phyloP scores from a whole-genome alignment of 1,284 basidiomycete genomes.

The Bjerkandera adusta region DNA sequence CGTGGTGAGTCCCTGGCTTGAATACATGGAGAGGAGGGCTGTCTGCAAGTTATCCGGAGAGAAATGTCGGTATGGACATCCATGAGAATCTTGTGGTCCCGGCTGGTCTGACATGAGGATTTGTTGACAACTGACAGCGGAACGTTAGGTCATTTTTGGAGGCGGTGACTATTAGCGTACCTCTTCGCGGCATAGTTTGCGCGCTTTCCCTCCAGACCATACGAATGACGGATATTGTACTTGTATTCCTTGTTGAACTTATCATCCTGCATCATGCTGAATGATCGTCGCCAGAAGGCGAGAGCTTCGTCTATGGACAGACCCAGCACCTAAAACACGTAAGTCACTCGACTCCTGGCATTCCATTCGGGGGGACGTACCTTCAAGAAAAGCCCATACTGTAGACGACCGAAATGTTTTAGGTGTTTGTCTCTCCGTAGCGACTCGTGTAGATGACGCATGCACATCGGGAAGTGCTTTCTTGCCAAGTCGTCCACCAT shows the following conservation, averaged over 20 bases:
- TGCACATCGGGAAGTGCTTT: slow-evolving; percentile 95
- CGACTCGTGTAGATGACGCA: slow-evolving; percentile 87
- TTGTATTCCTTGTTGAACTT: slow-evolving; percentile 98
- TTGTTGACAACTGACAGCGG: slow-evolving; percentile 74
- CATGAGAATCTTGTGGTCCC: slow-evolving; percentile 75
- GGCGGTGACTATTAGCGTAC: slow-evolving; percentile 37
- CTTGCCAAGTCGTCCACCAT: slow-evolving; percentile 90
- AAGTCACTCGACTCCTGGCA: neutral
- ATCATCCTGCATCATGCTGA: slow-evolving; percentile 82
- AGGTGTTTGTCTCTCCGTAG: slow-evolving; percentile 82
- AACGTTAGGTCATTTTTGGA: slow-evolving; percentile 9
- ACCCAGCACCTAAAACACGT: slow-evolving; percentile 73
- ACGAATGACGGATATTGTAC: slow-evolving; percentile 97
- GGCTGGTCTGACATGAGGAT: slow-evolving; percentile 83
- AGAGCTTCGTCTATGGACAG: slow-evolving; percentile 95
- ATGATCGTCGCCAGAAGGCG: slow-evolving; percentile 91
- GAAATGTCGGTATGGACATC: slow-evolving; percentile 96
- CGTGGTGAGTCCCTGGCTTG: slow-evolving; percentile 57
- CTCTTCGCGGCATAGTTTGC: slow-evolving; percentile 94
- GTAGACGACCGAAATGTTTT: slow-evolving; percentile 90
- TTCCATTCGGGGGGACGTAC: slow-evolving; percentile 37
- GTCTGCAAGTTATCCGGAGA: slow-evolving; percentile 81
- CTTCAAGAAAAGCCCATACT: slow-evolving; percentile 96
- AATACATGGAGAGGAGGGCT: slow-evolving; percentile 76
- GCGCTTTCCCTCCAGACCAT: slow-evolving; percentile 92